Evolutionary conservation across 306 rosid species (phyloP).

Genomic region (Trifolium subterraneum): DNA sequence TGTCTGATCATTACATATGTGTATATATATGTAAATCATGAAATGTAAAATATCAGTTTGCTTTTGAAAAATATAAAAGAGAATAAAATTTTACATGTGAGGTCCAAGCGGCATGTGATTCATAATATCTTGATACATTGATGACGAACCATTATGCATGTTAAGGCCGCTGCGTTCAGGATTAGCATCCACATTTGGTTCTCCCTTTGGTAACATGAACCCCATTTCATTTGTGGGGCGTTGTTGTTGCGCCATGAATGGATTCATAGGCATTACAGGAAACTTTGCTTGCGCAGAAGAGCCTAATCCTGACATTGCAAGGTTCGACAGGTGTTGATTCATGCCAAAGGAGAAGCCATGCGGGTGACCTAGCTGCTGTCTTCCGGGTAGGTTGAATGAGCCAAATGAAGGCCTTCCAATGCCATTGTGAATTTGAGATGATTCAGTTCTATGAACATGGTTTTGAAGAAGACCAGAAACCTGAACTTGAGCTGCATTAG

Average conservation of each 20-base stretch:
- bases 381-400: constrained; percentile 64
- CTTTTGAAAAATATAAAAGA: constrained; percentile 45
- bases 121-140: constrained; percentile 80
- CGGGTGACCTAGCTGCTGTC: constrained; percentile 70
- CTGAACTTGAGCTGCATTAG: constrained; percentile 49
- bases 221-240: constrained; percentile 63
- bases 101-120: constrained; percentile 94
- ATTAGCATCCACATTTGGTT: constrained; percentile 71
- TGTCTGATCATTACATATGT: constrained; percentile 42
- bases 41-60: constrained; percentile 41
- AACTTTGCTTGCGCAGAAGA: constrained; percentile 59
- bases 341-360: constrained; percentile 77
- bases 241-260: constrained; percentile 55
- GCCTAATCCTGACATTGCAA: constrained; percentile 70
- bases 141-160: constrained; percentile 66
- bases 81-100: constrained; percentile 60
- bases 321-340: constrained; percentile 68
- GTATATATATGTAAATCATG: constrained; percentile 37
- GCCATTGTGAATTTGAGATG: constrained; percentile 62
- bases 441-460: constrained; percentile 70
- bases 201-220: constrained; percentile 83
- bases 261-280: constrained; percentile 69
- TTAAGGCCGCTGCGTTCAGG: constrained; percentile 39
- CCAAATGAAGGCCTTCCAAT: constrained; percentile 68
- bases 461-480: constrained; percentile 52